Evolutionary conservation across 192 early-diverging fungal species (phyloP).

Genomic region (Coemansia sp.): DNA sequence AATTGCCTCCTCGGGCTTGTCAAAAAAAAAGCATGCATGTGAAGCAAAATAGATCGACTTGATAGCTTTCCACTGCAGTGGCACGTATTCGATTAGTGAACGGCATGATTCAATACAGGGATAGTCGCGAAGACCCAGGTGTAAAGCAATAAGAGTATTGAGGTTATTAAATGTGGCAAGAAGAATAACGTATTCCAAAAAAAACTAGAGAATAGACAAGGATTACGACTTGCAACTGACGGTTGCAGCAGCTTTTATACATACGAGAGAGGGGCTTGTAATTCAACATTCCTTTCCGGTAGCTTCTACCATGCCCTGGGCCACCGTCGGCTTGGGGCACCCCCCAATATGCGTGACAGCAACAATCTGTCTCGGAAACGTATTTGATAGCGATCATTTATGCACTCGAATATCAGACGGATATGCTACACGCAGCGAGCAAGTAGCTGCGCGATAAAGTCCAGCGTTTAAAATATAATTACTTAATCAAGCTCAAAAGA

Average conservation of each 20-base stretch:
- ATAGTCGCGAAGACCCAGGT: not conserved
- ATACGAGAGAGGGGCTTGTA: not conserved
- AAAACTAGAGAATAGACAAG: not conserved
- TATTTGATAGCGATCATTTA: too few species aligned
- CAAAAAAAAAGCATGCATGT: not conserved
- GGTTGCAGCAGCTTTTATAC: not conserved
- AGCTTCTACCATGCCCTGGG: not conserved
- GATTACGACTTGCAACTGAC: not conserved
- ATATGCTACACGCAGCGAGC: too few species aligned
- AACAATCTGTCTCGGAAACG: too few species aligned
- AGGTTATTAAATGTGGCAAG: not conserved
- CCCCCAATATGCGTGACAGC: too few species aligned
- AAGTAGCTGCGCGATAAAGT: too few species aligned
- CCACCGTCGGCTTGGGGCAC: too few species aligned
- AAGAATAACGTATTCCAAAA: not conserved
- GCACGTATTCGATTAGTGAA: not conserved
- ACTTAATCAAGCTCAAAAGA: too few species aligned
- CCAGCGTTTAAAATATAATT: too few species aligned
- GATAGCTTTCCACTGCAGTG: not conserved
- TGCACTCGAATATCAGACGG: too few species aligned
- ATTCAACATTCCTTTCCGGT: not conserved
- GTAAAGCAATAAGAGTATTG: not conserved
- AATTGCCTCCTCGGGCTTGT: not conserved
- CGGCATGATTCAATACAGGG: too few species aligned
- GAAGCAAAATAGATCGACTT: not conserved